Percentiles rank a stretch among this genome's conserved stretches.
phyloP scores from a whole-genome alignment of 345 rosid genomes.

The Adansonia digitata region DNA sequence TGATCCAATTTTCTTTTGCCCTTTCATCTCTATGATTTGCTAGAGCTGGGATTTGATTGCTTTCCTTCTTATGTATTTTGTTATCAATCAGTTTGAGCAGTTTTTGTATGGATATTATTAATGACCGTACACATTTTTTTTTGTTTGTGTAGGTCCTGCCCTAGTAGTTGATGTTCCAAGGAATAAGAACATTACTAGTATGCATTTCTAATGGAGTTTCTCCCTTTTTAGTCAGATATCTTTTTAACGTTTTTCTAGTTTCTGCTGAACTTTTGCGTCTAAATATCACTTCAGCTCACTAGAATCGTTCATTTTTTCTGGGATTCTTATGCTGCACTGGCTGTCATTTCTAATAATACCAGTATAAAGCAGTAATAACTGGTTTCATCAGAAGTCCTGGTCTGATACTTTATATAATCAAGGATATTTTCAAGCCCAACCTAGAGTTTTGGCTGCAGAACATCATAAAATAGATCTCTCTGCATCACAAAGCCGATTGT shows the following conservation, averaged over 20 bases:
- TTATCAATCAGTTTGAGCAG: no score
- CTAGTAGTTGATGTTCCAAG: slow-evolving; percentile 36
- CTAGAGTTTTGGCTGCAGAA: neutral
- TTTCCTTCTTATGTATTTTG: neutral
- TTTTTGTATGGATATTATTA: neutral
- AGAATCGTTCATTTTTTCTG: no score
- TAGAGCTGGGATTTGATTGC: neutral
- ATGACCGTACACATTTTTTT: neutral
- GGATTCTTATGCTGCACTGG: no score
- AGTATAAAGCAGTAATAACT: neutral
- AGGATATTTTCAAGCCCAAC: neutral
- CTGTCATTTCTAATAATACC: neutral
- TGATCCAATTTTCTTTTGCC: neutral
- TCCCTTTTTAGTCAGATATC: neutral
- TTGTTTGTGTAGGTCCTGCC: slow-evolving; percentile 18
- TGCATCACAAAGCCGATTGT: neutral
- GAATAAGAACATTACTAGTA: slow-evolving; percentile 46
- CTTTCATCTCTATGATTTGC: neutral
- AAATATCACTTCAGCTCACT: neutral
- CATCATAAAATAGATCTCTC: neutral
- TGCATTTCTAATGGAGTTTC: slow-evolving; percentile 3
- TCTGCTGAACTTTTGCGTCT: neutral
- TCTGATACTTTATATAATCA: neutral
- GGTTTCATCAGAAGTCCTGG: neutral
- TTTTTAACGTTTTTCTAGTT: neutral